Base-by-base conservation (phyloP, 345 rosid genomes). In the Populus alba region DNA sequence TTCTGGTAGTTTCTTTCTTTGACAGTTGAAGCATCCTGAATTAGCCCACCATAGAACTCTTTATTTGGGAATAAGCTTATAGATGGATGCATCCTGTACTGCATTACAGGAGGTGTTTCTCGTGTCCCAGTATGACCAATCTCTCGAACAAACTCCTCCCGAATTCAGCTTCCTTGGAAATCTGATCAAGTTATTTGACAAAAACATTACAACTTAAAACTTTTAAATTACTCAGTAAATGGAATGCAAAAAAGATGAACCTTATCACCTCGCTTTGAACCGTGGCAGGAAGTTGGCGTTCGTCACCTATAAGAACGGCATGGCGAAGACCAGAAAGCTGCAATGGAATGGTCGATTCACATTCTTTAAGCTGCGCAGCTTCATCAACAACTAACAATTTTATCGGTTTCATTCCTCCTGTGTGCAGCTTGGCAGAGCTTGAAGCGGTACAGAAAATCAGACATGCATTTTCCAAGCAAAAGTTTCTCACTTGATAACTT, bases 351-450 rank as follows among this genome's bases (percentile, higher is more conserved):
- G 85, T 67, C 33, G 90, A 89, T 33, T 89, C 92, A 22, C 88
- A 87, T 78, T 89, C 92, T 83, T 86, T 89, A 29, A 87, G 74
- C 84, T 89, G 90, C 33, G 90, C 87, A 37, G 92, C 92, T 83
- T 89, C 92, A 33, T 89, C 90, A 0, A 89, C 77, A 18, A 89
- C 84, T 67, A 89, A 68, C 70, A 87, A 71, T 4, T 80, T 47
- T 18, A 87, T 16, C 17, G 85, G 84, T 8, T 0, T 1, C 61
- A 47, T 70, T 73, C 71, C 67, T 59, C 39, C 62, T 73, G 55
- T 35, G 35, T 84, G 79, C 61, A 89, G 29, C 63, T 68, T 89
- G 12, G 66, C 71, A 37, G 90, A 87, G 68, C 88, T 72, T 25
- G 92, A 86, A 45, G 85, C 81, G 9, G 90, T 86, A 73, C 89